Evolutionary conservation across 2,329 filamentous ascomycete genomes (phyloP).

Genomic region (Zymoseptoria brevis): DNA sequence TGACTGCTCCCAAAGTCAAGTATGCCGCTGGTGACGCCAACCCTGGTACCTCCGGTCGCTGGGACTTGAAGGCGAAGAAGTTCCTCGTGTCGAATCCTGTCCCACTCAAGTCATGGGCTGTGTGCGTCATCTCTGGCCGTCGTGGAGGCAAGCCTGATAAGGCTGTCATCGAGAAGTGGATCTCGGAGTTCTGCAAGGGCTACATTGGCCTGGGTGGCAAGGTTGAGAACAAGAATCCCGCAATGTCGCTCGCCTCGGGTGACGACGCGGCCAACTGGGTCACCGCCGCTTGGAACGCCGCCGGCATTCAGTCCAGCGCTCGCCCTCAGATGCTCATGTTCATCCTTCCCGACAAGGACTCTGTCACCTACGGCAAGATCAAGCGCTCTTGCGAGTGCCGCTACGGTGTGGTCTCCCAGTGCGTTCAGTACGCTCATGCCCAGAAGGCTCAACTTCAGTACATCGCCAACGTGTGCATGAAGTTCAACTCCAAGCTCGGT

Average conservation of each 20-base stretch:
- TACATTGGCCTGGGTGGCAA: constrained; percentile 56
- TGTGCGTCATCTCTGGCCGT: constrained; percentile 57
- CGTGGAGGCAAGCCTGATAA: constrained; percentile 39
- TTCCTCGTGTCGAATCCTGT: constrained; percentile 58
- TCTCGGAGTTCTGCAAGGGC: constrained; percentile 52
- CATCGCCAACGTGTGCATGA: constrained; percentile 90
- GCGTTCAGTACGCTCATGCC: constrained; percentile 65
- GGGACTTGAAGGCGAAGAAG: constrained; percentile 77
- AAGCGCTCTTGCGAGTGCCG: constrained; percentile 87
- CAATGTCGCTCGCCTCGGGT: constrained; percentile 31
- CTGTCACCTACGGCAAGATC: constrained; percentile 68
- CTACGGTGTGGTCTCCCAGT: constrained; percentile 75
- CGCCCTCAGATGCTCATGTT: constrained; percentile 73
- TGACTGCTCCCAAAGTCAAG: constrained; percentile 62
- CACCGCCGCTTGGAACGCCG: constrained; percentile 44
- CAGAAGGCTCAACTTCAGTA: constrained; percentile 68
- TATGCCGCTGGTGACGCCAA: constrained; percentile 51
- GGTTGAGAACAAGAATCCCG: constrained; percentile 41
- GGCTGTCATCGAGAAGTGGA: constrained; percentile 44
- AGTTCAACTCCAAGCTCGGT: constrained; percentile 92
- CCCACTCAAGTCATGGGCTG: constrained; percentile 62
- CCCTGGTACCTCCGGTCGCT: constrained; percentile 64
- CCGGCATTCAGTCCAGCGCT: constrained; percentile 45
- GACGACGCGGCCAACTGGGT: constrained; percentile 26
- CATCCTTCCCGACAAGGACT: constrained; percentile 63